Conservation (phyloP, 192 early-diverging fungal genomes). For the Rhizoclosmatium sp. region DNA sequence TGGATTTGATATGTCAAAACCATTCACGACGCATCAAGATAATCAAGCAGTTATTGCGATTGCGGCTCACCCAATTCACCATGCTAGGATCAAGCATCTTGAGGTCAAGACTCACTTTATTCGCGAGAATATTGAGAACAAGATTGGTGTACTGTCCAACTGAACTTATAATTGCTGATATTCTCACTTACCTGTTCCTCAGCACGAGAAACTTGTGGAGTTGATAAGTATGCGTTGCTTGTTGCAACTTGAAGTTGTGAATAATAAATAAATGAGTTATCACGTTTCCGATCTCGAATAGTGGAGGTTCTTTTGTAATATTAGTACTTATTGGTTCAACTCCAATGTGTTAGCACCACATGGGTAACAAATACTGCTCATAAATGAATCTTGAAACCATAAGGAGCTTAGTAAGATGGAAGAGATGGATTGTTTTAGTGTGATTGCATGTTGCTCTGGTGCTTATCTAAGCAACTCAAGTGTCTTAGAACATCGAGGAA, state of each 20-base stretch:
- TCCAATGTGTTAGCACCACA: too few species aligned
- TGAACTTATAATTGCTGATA: conserved; percentile 33
- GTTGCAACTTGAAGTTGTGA: background rate
- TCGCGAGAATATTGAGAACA: conserved; percentile 38
- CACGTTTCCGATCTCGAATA: background rate
- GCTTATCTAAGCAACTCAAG: too few species aligned
- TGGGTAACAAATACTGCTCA: too few species aligned
- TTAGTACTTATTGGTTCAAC: background rate
- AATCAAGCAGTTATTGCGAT: conserved; percentile 27
- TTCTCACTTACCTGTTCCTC: conserved; percentile 40
- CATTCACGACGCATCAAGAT: conserved; percentile 1
- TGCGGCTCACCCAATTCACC: conserved; percentile 40
- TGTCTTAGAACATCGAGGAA: too few species aligned
- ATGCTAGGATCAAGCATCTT: conserved; percentile 49
- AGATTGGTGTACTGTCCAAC: conserved; percentile 37
- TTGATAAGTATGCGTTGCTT: conserved; percentile 10
- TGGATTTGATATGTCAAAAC: background rate
- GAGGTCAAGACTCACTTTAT: conserved; percentile 43
- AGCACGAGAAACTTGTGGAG: conserved; percentile 1
- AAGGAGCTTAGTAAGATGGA: too few species aligned
- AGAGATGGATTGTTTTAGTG: too few species aligned
- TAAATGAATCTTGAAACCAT: too few species aligned
- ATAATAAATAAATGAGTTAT: background rate
- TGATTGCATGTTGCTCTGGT: too few species aligned
- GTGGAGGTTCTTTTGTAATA: background rate